Base-by-base conservation (phyloP, 352 stramenopile species). In the Globisporangium recalcitrans region DNA sequence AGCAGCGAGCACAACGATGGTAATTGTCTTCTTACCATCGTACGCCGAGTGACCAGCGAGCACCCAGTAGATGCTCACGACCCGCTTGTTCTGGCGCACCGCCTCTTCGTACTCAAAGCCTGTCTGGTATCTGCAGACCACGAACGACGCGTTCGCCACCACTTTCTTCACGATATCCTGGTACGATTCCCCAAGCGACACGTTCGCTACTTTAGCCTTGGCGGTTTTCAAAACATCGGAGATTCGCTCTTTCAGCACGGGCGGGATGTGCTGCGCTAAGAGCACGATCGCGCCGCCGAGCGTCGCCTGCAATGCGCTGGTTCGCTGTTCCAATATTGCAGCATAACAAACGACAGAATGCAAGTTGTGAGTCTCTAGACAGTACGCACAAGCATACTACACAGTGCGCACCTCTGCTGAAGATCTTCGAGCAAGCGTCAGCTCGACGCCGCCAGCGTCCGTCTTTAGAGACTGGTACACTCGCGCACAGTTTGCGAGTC, bases 31-130 rank as follows among this genome's bases (percentile, higher is more conserved):
- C 36, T 69, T 76, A 69, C 63, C 58, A 29, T 61, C 75, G 19
- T 75, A 63, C 46, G 71, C 58, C 19, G 65, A 72, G 27, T 81
- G 63, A 0, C 86, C 80, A 48, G 79, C 75, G 19, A 93, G 54
- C 13, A 93, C 77, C 82, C 85, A 93, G 62, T 89, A 92, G 52
- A 94, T 80, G 62, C 82, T 91, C 38, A 91, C 80, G 38, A 93
- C 67, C 1, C 74, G 70, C 70, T 93, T 95, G 19, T 73, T 65
- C 66, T 91, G 82, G 6, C 76, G 74, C 58, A 80, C 34, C 3
- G 87, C 87, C 49, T 92, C 77, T 36, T 91, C 75, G 66, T 91
- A 95, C 53, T 92, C 87, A n/a, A 85, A 79, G 22, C 87, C 87
- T 19, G 80, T 77, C 54, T 87, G 72, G 61, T 95, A 93, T 13